phyloP scores from a whole-genome alignment of 306 rosid species.

The Begonia fuchsioides region DNA sequence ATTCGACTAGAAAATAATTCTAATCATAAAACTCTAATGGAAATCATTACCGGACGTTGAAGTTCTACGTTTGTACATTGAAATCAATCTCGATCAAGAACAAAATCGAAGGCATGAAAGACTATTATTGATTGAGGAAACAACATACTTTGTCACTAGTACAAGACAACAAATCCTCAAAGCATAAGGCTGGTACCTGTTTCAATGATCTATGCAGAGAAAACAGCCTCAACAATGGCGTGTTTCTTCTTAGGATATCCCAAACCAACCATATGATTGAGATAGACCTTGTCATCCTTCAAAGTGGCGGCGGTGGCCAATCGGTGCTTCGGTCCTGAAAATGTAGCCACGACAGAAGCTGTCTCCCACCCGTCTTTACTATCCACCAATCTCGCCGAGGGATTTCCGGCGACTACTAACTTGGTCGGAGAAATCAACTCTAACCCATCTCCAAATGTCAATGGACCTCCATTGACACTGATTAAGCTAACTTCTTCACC shows the following conservation, averaged over 20 bases:
- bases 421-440: conserved; percentile 56
- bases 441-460: conserved; percentile 69
- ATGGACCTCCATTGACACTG: conserved; percentile 35
- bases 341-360: conserved; percentile 48
- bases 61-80: no score
- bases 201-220: conserved; percentile 16
- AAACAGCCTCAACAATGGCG: conserved; percentile 68
- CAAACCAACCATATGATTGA: conserved; percentile 51
- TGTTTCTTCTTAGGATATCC: conserved; percentile 86
- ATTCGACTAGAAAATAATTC: no score
- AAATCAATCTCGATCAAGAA: no score
- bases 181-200: neutral
- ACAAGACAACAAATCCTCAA: conserved; percentile 3
- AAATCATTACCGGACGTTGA: no score
- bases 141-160: neutral
- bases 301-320: conserved; percentile 71
- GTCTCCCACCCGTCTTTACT: conserved; percentile 85
- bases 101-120: neutral
- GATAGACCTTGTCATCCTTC: conserved; percentile 74
- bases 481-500: conserved; percentile 56
- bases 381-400: conserved; percentile 67
- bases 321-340: conserved; percentile 62
- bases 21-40: no score
- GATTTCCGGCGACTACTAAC: conserved; percentile 67
- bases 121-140: neutral